phyloP scores from a whole-genome alignment of 2,329 filamentous ascomycete species.

The Diaporthe caulivora region DNA sequence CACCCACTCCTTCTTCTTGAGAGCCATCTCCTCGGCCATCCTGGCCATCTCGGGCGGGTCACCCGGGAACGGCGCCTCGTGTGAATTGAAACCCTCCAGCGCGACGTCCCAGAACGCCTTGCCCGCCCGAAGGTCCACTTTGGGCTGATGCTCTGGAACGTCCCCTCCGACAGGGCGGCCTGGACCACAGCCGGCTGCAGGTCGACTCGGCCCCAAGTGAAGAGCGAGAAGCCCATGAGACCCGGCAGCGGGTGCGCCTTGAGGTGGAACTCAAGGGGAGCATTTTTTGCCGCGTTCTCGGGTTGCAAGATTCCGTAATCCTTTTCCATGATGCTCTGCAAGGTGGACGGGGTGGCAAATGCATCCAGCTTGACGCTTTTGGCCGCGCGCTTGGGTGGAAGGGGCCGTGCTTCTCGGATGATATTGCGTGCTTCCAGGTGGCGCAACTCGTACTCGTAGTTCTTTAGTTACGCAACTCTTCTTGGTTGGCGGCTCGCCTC shows the following conservation, averaged over 20 bases:
- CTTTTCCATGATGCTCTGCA: neutral
- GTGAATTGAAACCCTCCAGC: neutral
- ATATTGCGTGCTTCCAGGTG: neutral
- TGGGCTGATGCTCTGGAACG: neutral
- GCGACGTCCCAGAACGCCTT: neutral
- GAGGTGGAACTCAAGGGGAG: slow-evolving; percentile 2
- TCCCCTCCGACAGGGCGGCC: neutral
- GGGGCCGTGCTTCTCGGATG: rapidly evolving
- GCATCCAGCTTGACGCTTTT: neutral
- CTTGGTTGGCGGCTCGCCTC: neutral
- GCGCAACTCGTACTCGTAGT: slow-evolving; percentile 12
- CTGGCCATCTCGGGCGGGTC: neutral
- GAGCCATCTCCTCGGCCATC: neutral
- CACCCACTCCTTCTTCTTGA: neutral
- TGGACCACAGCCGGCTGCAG: slow-evolving; percentile 11
- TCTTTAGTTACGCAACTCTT: neutral
- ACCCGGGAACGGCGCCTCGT: neutral
- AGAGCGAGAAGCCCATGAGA: neutral
- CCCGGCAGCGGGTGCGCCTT: neutral
- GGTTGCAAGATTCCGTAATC: neutral
- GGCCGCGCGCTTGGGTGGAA: neutral
- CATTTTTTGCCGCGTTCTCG: rapidly evolving
- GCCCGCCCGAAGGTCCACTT: neutral
- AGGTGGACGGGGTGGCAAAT: slow-evolving; percentile 6
- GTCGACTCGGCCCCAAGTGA: neutral